These are phyloP conservation scores for Cryptococcus jaspeensis DNA, from an alignment of 1,284 basidiomycete genomes.

Conservation along the genomic window DNA sequence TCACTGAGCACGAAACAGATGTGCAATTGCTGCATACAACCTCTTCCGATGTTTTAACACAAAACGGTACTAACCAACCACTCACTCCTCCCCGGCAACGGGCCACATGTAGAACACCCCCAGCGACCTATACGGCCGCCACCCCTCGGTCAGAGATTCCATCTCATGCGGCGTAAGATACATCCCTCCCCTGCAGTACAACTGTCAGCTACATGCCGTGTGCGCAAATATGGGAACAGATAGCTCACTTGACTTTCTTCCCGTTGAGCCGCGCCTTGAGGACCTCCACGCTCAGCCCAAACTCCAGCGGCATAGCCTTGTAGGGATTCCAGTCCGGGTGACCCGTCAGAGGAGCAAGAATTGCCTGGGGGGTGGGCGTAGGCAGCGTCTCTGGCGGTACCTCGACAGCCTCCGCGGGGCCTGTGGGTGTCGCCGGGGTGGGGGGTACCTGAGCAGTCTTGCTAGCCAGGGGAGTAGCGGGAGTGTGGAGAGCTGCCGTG, in stretches of 20 bases:
- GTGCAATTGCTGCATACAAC: too few relatives aligned
- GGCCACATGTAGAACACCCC: constrained; percentile 56
- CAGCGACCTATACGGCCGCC: constrained; percentile 76
- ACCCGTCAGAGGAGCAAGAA: constrained; percentile 31
- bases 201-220: background rate
- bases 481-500: constrained; percentile 14
- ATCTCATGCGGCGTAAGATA: constrained; percentile 78
- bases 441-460: constrained; percentile 9
- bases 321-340: constrained; percentile 24
- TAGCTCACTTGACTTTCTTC: constrained; percentile 74
- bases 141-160: constrained; percentile 69
- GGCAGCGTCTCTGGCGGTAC: constrained; percentile 19
- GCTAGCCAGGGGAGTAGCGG: background rate
- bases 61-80: too few relatives aligned
- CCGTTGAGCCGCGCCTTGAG: constrained; percentile 67
- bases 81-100: constrained; percentile 32
- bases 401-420: constrained; percentile 18
- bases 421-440: constrained; percentile 16
- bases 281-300: constrained; percentile 61
- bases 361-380: constrained; percentile 31
- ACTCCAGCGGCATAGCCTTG: constrained; percentile 56
- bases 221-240: constrained; percentile 1
- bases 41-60: too few relatives aligned
- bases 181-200: constrained; percentile 59
- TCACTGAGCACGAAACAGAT: too few relatives aligned